Conservation (phyloP, 2,329 filamentous ascomycete species). For the Cordyceps farinosa region DNA sequence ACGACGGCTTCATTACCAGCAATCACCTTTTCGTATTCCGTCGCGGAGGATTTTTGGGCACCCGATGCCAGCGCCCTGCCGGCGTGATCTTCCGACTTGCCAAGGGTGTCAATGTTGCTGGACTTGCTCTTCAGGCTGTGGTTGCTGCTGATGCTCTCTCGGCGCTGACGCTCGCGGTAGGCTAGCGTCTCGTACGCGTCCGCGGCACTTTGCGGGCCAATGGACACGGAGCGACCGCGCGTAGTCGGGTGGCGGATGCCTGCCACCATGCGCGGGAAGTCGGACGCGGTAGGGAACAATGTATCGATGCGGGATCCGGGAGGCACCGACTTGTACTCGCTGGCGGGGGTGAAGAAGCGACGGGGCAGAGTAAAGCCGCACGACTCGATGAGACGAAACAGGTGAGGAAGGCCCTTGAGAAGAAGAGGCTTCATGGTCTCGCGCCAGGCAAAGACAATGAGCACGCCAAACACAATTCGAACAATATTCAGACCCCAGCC, state of each 20-base stretch:
- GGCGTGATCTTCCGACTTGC: slow-evolving; percentile 37
- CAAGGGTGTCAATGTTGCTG: slow-evolving; percentile 40
- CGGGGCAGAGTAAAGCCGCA: slow-evolving; percentile 76
- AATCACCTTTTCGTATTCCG: slow-evolving; percentile 71
- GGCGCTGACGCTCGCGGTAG: slow-evolving; percentile 67
- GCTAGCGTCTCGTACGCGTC: slow-evolving; percentile 95
- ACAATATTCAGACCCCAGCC: slow-evolving; percentile 61
- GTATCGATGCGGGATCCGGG: slow-evolving; percentile 70
- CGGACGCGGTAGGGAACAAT: slow-evolving; percentile 82
- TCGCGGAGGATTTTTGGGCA: slow-evolving; percentile 47
- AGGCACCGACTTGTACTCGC: slow-evolving; percentile 81
- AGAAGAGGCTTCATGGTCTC: slow-evolving; percentile 83
- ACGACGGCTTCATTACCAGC: slow-evolving; percentile 56
- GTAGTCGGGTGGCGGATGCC: slow-evolving; percentile 71
- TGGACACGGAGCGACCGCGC: slow-evolving; percentile 75
- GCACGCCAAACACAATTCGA: slow-evolving; percentile 74
- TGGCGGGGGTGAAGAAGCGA: slow-evolving; percentile 86
- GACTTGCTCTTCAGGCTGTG: slow-evolving; percentile 43
- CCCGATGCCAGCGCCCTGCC: slow-evolving; percentile 41
- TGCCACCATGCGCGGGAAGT: slow-evolving; percentile 77
- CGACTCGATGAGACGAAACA: slow-evolving; percentile 83
- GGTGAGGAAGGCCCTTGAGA: slow-evolving; percentile 72
- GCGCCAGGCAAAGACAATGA: slow-evolving; percentile 85
- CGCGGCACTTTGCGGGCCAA: slow-evolving; percentile 92
- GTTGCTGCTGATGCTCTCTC: slow-evolving; percentile 54